Conservation (phyloP, 1,284 basidiomycete genomes). For the Neonothopanus nambi region DNA sequence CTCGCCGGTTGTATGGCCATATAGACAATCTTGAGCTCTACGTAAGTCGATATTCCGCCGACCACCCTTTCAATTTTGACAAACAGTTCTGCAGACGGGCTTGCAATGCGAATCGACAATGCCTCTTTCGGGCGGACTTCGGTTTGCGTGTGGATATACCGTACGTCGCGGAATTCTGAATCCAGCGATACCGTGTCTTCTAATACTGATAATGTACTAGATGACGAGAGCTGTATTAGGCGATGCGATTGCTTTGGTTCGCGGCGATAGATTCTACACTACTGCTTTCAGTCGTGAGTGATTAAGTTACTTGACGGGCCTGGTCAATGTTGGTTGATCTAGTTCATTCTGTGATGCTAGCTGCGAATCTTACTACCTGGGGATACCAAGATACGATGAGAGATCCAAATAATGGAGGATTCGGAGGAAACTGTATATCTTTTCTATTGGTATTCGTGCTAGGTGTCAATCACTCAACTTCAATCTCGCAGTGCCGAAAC, state of each 20-base stretch:
- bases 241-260: conserved; percentile 56
- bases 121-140: conserved; percentile 46
- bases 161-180: conserved; percentile 27
- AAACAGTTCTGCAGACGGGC: conserved; percentile 41
- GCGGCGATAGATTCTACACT: conserved; percentile 49
- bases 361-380: conserved; percentile 50
- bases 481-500: conserved; percentile 36
- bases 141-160: conserved; percentile 51
- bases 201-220: conserved; percentile 19
- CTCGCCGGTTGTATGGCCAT: conserved; percentile 50
- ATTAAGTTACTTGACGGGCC: neutral
- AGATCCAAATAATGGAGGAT: conserved; percentile 38
- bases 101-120: conserved; percentile 55
- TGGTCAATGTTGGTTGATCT: no score
- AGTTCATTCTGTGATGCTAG: conserved; percentile 20
- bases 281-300: conserved; percentile 47
- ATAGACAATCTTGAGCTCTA: conserved; percentile 56
- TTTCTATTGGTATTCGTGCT: neutral
- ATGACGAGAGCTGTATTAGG: conserved; percentile 42
- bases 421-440: conserved; percentile 33
- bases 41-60: conserved; percentile 26
- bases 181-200: neutral
- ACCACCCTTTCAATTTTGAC: neutral
- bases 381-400: conserved; percentile 45
- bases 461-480: neutral